phyloP scores from a whole-genome alignment of 495 filamentous ascomycete genomes.

The Lophium mytilinum region DNA sequence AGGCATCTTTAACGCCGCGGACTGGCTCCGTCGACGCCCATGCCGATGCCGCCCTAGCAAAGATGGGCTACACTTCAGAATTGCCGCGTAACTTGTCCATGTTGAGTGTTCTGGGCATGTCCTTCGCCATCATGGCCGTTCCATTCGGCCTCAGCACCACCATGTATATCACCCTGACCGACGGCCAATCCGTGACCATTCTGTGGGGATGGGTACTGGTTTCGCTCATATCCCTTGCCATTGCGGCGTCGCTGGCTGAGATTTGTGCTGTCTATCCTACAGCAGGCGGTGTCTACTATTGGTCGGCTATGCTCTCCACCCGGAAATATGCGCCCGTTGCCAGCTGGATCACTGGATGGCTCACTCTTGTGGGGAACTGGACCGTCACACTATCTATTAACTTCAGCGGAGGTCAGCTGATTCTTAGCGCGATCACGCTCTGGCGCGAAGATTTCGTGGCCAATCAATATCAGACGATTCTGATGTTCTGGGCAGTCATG shows the following conservation, averaged over 20 bases:
- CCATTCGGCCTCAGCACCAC: slow-evolving; percentile 66
- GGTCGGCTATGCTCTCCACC: slow-evolving; percentile 43
- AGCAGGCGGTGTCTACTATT: slow-evolving; percentile 47
- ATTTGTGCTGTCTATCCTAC: slow-evolving; percentile 51
- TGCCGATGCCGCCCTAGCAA: slow-evolving; percentile 29
- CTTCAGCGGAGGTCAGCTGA: slow-evolving; percentile 50
- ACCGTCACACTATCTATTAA: slow-evolving; percentile 45
- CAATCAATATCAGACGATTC: slow-evolving; percentile 53
- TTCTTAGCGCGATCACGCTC: slow-evolving; percentile 52
- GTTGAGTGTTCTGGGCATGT: slow-evolving; percentile 29
- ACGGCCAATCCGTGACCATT: slow-evolving; percentile 57
- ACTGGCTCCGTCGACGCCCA: slow-evolving; percentile 7
- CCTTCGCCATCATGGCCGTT: slow-evolving; percentile 51
- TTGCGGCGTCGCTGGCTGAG: slow-evolving; percentile 46
- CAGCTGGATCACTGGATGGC: slow-evolving; percentile 43
- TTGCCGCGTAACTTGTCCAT: slow-evolving; percentile 32
- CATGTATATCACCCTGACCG: slow-evolving; percentile 57
- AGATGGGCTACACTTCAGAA: slow-evolving; percentile 31
- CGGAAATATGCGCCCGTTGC: slow-evolving; percentile 40
- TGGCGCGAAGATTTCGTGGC: slow-evolving; percentile 56
- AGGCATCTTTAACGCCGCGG: neutral
- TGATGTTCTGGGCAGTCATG: slow-evolving; percentile 60
- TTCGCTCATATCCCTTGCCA: slow-evolving; percentile 43
- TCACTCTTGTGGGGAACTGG: slow-evolving; percentile 46
- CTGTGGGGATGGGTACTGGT: slow-evolving; percentile 55